Conservation (phyloP, 805 yeast genomes). For the Saturnispora kantuleensis region DNA sequence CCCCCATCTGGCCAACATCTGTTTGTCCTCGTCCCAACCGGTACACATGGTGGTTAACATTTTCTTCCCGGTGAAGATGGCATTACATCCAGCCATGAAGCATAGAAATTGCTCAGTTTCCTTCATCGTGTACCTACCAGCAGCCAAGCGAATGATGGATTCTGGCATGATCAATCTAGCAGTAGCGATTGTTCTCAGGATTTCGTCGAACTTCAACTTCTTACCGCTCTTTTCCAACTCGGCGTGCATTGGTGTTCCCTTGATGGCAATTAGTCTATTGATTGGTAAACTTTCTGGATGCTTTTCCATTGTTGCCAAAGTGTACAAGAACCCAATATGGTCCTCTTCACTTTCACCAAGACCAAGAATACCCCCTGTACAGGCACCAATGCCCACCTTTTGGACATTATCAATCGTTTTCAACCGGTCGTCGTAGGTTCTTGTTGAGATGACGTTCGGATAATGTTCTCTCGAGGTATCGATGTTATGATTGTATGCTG, state of each 20-base stretch:
- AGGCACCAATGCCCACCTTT: slow-evolving; percentile 49
- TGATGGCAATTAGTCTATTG: slow-evolving; percentile 65
- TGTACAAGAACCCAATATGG: slow-evolving; percentile 56
- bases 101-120: slow-evolving; percentile 67
- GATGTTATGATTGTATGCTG: slow-evolving; percentile 75
- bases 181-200: slow-evolving; percentile 63
- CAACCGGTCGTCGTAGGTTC: slow-evolving; percentile 64
- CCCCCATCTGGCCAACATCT: slow-evolving; percentile 64
- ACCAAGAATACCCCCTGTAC: slow-evolving; percentile 76
- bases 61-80: slow-evolving; percentile 70
- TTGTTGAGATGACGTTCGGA: slow-evolving; percentile 59
- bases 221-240: slow-evolving; percentile 32
- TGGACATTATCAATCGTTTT: slow-evolving; percentile 56
- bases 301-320: slow-evolving; percentile 55
- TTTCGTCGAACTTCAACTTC: slow-evolving; percentile 47
- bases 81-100: slow-evolving; percentile 71
- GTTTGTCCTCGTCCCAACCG: slow-evolving; percentile 76
- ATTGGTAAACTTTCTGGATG: slow-evolving; percentile 82
- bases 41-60: slow-evolving; percentile 78
- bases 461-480: slow-evolving; percentile 75
- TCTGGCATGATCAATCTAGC: slow-evolving; percentile 69
- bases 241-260: slow-evolving; percentile 67
- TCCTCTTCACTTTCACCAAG: slow-evolving; percentile 67
- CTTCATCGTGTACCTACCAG: slow-evolving; percentile 75
- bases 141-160: slow-evolving; percentile 64